Evolutionary conservation across 192 early-diverging fungal species (phyloP), one percentile per base, ranked within the genome.

Genomic region (Kickxella alabastrina): DNA sequence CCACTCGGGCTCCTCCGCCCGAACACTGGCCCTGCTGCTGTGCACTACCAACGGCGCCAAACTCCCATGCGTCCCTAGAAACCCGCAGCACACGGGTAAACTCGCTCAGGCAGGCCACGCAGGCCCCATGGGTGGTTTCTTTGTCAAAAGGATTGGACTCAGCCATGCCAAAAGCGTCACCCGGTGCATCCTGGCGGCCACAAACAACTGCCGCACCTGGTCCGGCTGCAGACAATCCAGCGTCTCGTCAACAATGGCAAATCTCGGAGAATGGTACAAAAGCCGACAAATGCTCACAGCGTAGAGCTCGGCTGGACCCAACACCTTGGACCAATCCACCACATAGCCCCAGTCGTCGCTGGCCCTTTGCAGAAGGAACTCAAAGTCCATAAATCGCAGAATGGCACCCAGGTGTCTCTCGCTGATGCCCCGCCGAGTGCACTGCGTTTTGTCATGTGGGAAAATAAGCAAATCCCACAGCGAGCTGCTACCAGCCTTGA

Each of bases 401-500:
- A 73, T 18, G 38, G 62, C 57, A 1, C 36, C 43, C 54, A 73
- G 44, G 24, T 73, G 54, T 10, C 52, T 62, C 46, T 73, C 70
- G 18, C 48, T 46, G 9, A 73, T 37, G 28, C 63, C 63, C 21
- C 63, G 63, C 25, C 51, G 39, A 7, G 59, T 28, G 41, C 63
- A 65, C 59, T 54, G 53, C 9, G 54, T 27, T 39, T 73, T 73
- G 59, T 61, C 70, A 51, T 73, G 63, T 23, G 70, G 70, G 15
- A 73, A 73, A 0, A 73, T 56, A 36, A 73, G 35, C 45, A 57
- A 41, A 24, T 73, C 70, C 70, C 70, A 73, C 34, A 73, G 51
- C 24, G 70, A 62, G 59, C 70, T 66, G 57, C 46, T 48, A 4
- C 62, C 62, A 0, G 62, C 31, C 2, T 52, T 43, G 14, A 73